These are phyloP conservation scores for Metschnikowia arizonensis DNA, from an alignment of 805 yeast species.

Conservation along the genomic window DNA sequence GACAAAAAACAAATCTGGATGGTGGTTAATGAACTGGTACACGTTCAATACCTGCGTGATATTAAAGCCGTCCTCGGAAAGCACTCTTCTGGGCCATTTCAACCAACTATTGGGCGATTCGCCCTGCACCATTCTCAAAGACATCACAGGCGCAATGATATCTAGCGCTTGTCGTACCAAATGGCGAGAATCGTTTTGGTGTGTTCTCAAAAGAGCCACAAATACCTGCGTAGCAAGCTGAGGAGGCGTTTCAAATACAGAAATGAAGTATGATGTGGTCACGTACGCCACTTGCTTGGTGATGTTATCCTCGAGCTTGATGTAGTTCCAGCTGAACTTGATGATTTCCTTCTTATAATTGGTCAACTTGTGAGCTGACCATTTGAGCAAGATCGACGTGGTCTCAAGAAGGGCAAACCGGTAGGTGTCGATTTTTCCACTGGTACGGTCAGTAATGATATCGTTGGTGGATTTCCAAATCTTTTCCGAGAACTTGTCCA, in stretches of 20 bases:
- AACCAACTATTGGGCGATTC: slow-evolving; percentile 71
- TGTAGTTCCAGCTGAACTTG: slow-evolving; percentile 90
- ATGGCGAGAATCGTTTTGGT: slow-evolving; percentile 77
- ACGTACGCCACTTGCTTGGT: slow-evolving; percentile 92
- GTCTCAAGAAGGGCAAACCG: slow-evolving; percentile 76
- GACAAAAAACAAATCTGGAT: slow-evolving; percentile 76
- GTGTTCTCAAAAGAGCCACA: slow-evolving; percentile 80
- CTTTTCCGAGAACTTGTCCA: slow-evolving; percentile 53
- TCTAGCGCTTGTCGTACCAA: slow-evolving; percentile 86
- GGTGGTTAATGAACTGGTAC: slow-evolving; percentile 83
- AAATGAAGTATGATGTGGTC: slow-evolving; percentile 78
- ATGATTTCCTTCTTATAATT: slow-evolving; percentile 78
- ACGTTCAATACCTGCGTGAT: slow-evolving; percentile 83
- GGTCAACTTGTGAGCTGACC: slow-evolving; percentile 55
- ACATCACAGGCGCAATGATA: slow-evolving; percentile 81
- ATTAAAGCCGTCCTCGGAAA: slow-evolving; percentile 85
- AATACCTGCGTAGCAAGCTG: slow-evolving; percentile 88
- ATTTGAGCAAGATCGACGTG: slow-evolving; percentile 70
- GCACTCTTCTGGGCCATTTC: slow-evolving; percentile 89
- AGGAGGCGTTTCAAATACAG: slow-evolving; percentile 83
- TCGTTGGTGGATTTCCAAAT: slow-evolving; percentile 72
- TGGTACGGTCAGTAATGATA: slow-evolving; percentile 46
- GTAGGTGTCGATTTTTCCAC: slow-evolving; percentile 70
- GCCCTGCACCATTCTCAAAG: slow-evolving; percentile 52
- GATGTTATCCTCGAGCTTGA: slow-evolving; percentile 81